These are phyloP conservation scores for Dissophora globulifera DNA, from an alignment of 192 early-diverging fungal genomes.

Conservation along the genomic window DNA sequence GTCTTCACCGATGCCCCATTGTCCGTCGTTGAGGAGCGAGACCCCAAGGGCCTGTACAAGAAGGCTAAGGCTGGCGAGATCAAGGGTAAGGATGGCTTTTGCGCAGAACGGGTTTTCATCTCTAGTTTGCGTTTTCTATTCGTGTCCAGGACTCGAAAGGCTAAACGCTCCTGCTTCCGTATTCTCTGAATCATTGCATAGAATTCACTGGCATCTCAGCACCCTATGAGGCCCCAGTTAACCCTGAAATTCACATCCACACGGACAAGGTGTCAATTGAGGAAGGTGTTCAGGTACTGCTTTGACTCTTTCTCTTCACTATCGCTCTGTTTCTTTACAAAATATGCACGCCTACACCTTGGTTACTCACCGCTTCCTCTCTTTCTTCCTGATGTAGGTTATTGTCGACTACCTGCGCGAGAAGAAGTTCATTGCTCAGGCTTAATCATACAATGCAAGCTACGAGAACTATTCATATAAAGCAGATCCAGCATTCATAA, in stretches of 20 bases:
- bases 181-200: constrained; percentile 1
- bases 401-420: constrained; percentile 46
- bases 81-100: constrained; percentile 61
- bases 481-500: too few relatives aligned
- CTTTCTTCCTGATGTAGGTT: constrained; percentile 11
- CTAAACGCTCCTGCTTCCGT: too few relatives aligned
- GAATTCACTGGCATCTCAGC: constrained; percentile 96
- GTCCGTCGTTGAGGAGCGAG: constrained; percentile 87
- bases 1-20: constrained; percentile 90
- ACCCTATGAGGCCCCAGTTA: constrained; percentile 88
- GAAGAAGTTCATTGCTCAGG: constrained; percentile 35
- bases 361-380: neutral
- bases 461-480: too few relatives aligned
- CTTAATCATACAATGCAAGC: too few relatives aligned
- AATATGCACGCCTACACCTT: neutral
- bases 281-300: constrained; percentile 69
- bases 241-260: constrained; percentile 87
- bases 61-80: constrained; percentile 94
- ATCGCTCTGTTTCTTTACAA: neutral
- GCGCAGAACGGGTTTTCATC: too few relatives aligned
- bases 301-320: too few relatives aligned
- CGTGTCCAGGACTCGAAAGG: too few relatives aligned
- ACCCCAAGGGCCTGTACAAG: constrained; percentile 97
- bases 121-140: too few relatives aligned
- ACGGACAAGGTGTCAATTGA: constrained; percentile 80